Base-by-base conservation (phyloP, 495 filamentous ascomycete species). In the Talaromyces stipitatus region DNA sequence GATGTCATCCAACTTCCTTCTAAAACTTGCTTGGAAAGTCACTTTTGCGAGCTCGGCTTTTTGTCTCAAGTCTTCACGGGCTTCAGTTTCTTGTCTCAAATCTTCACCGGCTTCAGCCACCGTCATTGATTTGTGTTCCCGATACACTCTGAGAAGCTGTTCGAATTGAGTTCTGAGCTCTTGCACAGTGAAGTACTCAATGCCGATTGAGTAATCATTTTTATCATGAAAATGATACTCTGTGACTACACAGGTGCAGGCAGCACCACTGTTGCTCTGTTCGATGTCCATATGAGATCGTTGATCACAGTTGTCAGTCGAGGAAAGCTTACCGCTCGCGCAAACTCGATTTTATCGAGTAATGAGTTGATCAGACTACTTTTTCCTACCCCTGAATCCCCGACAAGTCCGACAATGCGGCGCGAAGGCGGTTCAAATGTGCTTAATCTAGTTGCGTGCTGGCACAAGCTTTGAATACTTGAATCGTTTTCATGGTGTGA, bases 301-400 rank as follows among this genome's bases (percentile, higher is more conserved):
- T 45, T n/a, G 12, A 36, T n/a, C 54, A 46, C 10, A n/a, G 28
- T n/a, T 56, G 47, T 12, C 47, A 11, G 27, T 4, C 16, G 6
- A 26, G 57, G 9, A 23, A 9, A 24, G 60, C 56, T 27, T 57
- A 71, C 70, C 22, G 70, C 66, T 11, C 66, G 65, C 11, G 69
- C 53, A 1, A 72, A 57, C 5, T 59, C 56, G 1, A 53, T 27
- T 27, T 60, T 52, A 30, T 66, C 62, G 4, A 72, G 63, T 9
- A 72, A 20, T 2, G 65, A 72, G 32, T 72, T 72, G 22, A 72
- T 68, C 1, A 72, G 2, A 9, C 60, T 66, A 54, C 69, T 72
- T 58, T 72, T 72, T 0, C 69, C 69, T 68, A 57, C 64, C 45
- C 64, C 61, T 22, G 27, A 56, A 54, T 57, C 60, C 45, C 61